Evolutionary conservation across 108 stramenopile species (phyloP).

Genomic region (Nannochloropsis salina): DNA sequence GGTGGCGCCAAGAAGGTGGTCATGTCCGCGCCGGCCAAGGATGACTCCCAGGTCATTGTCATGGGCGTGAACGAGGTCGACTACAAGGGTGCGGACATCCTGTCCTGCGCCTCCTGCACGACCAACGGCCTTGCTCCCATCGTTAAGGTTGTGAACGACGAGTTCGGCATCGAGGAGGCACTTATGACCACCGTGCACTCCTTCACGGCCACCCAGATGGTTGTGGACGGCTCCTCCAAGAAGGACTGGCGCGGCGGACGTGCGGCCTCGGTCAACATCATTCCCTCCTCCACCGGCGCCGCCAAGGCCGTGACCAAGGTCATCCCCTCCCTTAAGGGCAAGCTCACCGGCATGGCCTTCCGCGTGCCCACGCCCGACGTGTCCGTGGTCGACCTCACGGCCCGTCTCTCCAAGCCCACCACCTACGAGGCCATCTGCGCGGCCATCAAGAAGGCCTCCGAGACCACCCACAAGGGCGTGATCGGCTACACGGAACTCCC

Average conservation of each 20-base stretch:
- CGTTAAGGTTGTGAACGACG: slow-evolving; percentile 97
- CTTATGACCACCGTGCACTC: slow-evolving; percentile 99
- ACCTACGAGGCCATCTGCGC: slow-evolving; percentile 97
- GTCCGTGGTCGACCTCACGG: slow-evolving; percentile 95
- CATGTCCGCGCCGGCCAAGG: slow-evolving; percentile 99
- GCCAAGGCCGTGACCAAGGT: slow-evolving; percentile 99
- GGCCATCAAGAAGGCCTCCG: slow-evolving; percentile 76
- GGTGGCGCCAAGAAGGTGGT: slow-evolving; percentile 99
- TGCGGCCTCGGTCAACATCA: slow-evolving; percentile 98
- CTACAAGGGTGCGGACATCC: slow-evolving; percentile 85
- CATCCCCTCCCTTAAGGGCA: slow-evolving; percentile 91
- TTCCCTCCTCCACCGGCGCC: slow-evolving; percentile 98
- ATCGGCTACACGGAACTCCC: slow-evolving; percentile 98
- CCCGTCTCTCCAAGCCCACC: slow-evolving; percentile 72
- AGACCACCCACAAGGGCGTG: slow-evolving; percentile 84
- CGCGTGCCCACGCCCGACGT: slow-evolving; percentile 98
- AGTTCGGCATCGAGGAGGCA: slow-evolving; percentile 91
- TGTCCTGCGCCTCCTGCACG: slow-evolving; percentile 98
- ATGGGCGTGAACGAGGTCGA: slow-evolving; percentile 95
- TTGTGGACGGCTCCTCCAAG: slow-evolving; percentile 95
- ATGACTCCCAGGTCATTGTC: slow-evolving; percentile 94
- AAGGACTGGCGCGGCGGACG: slow-evolving; percentile 99
- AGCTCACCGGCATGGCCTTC: slow-evolving; percentile 99
- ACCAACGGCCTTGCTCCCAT: slow-evolving; percentile 99
- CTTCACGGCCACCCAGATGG: slow-evolving; percentile 98